Conservation (phyloP, 305 asterid genomes). For the Rubia balearica region DNA sequence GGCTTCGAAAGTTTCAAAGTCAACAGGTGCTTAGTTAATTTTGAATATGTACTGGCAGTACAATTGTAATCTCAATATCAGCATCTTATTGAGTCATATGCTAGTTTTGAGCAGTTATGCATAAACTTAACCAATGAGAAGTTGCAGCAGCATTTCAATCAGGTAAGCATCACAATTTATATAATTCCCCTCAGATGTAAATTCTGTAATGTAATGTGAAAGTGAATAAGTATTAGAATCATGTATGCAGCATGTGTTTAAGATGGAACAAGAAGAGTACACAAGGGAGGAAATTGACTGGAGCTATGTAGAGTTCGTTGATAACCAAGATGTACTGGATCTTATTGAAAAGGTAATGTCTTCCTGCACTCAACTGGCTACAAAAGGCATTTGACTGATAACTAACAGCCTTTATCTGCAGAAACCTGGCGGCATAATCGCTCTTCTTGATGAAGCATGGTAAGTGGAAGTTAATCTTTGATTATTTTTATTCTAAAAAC, state of each 20-base stretch:
- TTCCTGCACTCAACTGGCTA: conserved; percentile 16
- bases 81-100: conserved; percentile 18
- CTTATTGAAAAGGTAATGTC: conserved; percentile 75
- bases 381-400: conserved; percentile 18
- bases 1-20: conserved; percentile 95
- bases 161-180: conserved; percentile 33
- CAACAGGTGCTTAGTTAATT: conserved; percentile 48
- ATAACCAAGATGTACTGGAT: conserved; percentile 90
- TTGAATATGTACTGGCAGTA: background rate
- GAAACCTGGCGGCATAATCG: conserved; percentile 98
- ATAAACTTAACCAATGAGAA: conserved; percentile 91
- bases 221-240: conserved; percentile 19
- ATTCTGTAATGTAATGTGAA: conserved; percentile 2
- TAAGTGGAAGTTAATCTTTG: conserved; percentile 31
- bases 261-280: conserved; percentile 96
- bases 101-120: conserved; percentile 90
- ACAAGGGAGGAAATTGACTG: conserved; percentile 88
- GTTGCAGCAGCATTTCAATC: conserved; percentile 97
- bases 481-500: background rate
- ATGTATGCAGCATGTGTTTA: conserved; percentile 76
- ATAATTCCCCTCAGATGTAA: conserved; percentile 10
- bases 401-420: conserved; percentile 37
- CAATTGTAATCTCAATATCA: conserved; percentile 16
- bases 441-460: conserved; percentile 99
- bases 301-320: conserved; percentile 93